Evolutionary conservation across 2,329 filamentous ascomycete species (phyloP).

Genomic region (Myriosclerotinia scirpicola): DNA sequence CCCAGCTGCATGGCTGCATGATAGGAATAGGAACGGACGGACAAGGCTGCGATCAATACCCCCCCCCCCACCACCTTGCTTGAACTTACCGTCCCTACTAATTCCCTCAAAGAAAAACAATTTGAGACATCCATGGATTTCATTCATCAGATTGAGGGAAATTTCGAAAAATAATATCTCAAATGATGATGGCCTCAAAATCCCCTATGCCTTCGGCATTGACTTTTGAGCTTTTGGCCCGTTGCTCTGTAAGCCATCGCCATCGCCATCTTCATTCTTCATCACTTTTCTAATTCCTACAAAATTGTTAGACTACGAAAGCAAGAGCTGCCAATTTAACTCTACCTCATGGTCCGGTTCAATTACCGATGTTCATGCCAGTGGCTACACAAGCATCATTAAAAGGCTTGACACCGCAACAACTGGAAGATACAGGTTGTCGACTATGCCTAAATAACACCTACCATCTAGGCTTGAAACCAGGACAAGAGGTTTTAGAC

Average conservation of each 20-base stretch:
- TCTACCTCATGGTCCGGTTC: conserved; percentile 87
- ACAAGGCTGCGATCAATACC: too few relatives aligned
- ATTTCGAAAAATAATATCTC: neutral
- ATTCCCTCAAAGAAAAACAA: too few relatives aligned
- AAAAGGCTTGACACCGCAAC: conserved; percentile 90
- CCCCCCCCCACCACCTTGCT: too few relatives aligned
- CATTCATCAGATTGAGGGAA: neutral
- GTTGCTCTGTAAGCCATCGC: conserved; percentile 76
- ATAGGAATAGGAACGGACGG: too few relatives aligned
- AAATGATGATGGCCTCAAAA: conserved; percentile 26
- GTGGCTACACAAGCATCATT: conserved; percentile 95
- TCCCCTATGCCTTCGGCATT: conserved; percentile 60
- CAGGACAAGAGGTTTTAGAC: conserved; percentile 85
- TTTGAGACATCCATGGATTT: too few relatives aligned
- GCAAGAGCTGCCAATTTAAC: conserved; percentile 85
- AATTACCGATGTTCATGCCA: conserved; percentile 95
- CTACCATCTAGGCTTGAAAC: conserved; percentile 93
- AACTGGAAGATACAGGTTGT: conserved; percentile 86
- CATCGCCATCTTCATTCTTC: conserved; percentile 7
- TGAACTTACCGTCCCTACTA: too few relatives aligned
- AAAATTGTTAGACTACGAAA: conserved; percentile 75
- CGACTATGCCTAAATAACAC: conserved; percentile 96
- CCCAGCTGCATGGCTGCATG: too few relatives aligned
- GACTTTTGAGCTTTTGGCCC: conserved; percentile 74
- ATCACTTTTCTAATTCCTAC: neutral